Evolutionary conservation across 148 eudicot species (phyloP), one percentile per base, ranked within the genome.

Genomic region (Amaranthus cruentus): DNA sequence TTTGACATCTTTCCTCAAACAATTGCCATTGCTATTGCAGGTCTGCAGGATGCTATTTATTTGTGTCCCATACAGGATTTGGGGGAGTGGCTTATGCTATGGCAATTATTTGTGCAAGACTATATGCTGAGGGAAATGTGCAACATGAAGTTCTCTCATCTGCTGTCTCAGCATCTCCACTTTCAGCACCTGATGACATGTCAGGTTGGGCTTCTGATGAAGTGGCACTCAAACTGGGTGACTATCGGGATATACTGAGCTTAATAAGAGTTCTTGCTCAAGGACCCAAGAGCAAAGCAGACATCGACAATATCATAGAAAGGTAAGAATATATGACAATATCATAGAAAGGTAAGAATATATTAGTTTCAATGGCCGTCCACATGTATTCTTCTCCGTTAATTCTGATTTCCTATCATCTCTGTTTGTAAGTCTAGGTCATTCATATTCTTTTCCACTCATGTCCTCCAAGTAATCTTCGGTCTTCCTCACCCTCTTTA

Each of bases 61-160:
- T 88, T 74, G 91, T 93, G 82, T 91, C 98, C 70, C 98, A 93
- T 81, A 93, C 97, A 55, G 98, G 98, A 79, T 89, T 93, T 80
- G 98, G 98, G 74, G 98, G 98, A 68, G 92, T 91, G 83, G 85
- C 97, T 21, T 93, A 93, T 87, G 97, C 97, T 58, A 93, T 93
- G 98, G 89, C 92, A 73, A 89, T 93, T 70, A 78, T 89, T 47
- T 93, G 97, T 79, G 84, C 79, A 73, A 84, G 87, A 80, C 91
- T 93, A 84, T 86, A 88, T 70, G 91, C 95, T 52, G 97, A 84
- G 72, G 85, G 77, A 65, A 83, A 85, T 69, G 79, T 81, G 72
- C 80, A 65, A 67, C 78, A 77, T 70, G 71, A 73, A 75, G 73
- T 70, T 62, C 69, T 84, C 52, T 75, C 86, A 66, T 53, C 77